Percentiles rank a stretch among this genome's conserved stretches.
Evolutionary conservation across 1,284 basidiomycete genomes (phyloP).

Genomic region (Phlebopus sp.): DNA sequence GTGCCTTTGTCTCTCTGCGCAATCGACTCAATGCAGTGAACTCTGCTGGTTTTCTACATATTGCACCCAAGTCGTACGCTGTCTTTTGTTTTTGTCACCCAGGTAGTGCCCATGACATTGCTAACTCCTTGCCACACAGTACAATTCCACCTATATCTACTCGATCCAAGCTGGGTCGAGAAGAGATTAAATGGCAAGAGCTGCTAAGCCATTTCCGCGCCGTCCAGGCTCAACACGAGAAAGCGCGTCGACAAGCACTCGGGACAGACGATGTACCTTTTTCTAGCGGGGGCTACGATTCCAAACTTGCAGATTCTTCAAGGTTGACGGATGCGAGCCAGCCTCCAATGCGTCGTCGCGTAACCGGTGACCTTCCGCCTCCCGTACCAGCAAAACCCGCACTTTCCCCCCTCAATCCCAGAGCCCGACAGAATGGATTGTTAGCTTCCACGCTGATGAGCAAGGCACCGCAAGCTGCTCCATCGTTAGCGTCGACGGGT

Average conservation of each 20-base stretch:
- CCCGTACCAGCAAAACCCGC: conserved; percentile 36
- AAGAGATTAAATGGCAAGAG: conserved; percentile 94
- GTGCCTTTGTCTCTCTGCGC: conserved; percentile 92
- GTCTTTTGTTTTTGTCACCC: background rate
- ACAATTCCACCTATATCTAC: conserved; percentile 35
- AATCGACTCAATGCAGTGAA: conserved; percentile 95
- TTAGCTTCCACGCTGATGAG: conserved; percentile 28
- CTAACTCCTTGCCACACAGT: conserved; percentile 9
- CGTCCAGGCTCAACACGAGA: conserved; percentile 85
- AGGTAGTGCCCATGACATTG: background rate
- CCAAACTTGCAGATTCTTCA: conserved; percentile 14
- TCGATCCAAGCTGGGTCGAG: conserved; percentile 75
- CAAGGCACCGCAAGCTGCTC: conserved; percentile 18
- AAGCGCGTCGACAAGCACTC: conserved; percentile 69
- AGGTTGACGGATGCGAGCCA: conserved; percentile 31
- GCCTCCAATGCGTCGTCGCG: conserved; percentile 53
- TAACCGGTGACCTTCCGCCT: conserved; percentile 40
- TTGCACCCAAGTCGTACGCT: conserved; percentile 75
- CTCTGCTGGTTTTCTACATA: conserved; percentile 89
- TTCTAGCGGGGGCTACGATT: conserved; percentile 18
- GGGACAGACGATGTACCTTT: conserved; percentile 35
- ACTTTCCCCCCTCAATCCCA: conserved; percentile 72
- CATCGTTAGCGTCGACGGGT: conserved; percentile 9
- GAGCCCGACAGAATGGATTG: conserved; percentile 52
- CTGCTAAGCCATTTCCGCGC: conserved; percentile 83